Base-by-base conservation (phyloP, 495 filamentous ascomycete species). In the Chaetomium fimeti region DNA sequence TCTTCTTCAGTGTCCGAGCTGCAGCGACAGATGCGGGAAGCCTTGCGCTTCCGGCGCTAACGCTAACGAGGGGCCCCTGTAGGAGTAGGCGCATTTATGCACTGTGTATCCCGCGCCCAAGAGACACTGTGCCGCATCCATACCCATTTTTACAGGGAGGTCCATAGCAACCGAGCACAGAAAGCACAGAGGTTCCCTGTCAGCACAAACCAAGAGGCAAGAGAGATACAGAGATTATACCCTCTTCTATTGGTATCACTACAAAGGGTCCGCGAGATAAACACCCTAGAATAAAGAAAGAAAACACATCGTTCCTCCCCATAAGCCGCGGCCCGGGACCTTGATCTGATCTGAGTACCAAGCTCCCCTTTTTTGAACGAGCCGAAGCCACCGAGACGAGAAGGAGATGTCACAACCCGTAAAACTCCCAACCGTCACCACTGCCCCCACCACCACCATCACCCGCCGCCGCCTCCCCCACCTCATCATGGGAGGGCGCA, bases 361-460 rank as follows among this genome's bases (percentile, higher is more conserved):
- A 57, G 27, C 52, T 28, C 22, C 52, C 15, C n/a, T 36, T 54
- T n/a, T n/a, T 6, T 1, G 9, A 55, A 28, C 25, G 22, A 28
- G 13, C 12, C 49, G 18, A 4, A 54, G 28, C 51, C 20, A 40
- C 29, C 18, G 32, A 56, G 32, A 56, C 20, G 5, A 40, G 53
- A 40, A n/a, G 13, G n/a, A 28, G 9, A 56, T 38, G 28, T 81
- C 70, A 83, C 57, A 84, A 72, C 60, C 78, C 82, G 57, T 84
- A 84, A 64, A 84, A 64, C 59, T 76, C 78, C 82, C 82, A 84
- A 45, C 81, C 81, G 66, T 83, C 82, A 27, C 48, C 45, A 36
- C 8, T 20, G 32, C 78, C 72, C 57, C 75, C 66, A 61, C 78
- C 76, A 42, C 57, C 62, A 43, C 20, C 62, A 45, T 48, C 56